Evolutionary conservation across 805 yeast genomes (phyloP).

Genomic region (Candida chauliodis): DNA sequence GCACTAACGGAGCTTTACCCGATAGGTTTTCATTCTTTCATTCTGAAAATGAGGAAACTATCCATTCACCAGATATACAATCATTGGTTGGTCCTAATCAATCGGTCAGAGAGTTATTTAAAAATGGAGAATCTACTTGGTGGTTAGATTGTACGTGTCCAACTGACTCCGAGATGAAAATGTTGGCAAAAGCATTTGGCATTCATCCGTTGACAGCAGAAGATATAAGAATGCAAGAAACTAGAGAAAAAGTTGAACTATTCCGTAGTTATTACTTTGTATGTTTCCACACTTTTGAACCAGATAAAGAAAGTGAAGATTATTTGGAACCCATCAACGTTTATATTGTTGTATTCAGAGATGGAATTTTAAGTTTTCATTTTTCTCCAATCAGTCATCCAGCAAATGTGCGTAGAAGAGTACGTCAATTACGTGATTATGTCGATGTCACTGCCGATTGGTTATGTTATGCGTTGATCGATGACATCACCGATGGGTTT

Average conservation of each 20-base stretch:
- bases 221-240: conserved; percentile 93
- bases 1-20: conserved; percentile 34
- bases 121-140: conserved; percentile 78
- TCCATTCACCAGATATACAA: conserved; percentile 85
- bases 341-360: conserved; percentile 60
- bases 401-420: conserved; percentile 76
- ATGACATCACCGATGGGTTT: conserved; percentile 82
- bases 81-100: conserved; percentile 66
- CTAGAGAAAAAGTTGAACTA: conserved; percentile 94
- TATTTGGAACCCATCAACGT: conserved; percentile 78
- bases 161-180: conserved; percentile 91
- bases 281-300: conserved; percentile 94
- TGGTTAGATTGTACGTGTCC: conserved; percentile 96
- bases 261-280: conserved; percentile 90
- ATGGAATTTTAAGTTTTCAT: conserved; percentile 59
- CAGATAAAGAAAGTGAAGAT: conserved; percentile 75
- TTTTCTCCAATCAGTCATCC: conserved; percentile 57
- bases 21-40: conserved; percentile 83
- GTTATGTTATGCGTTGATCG: conserved; percentile 78
- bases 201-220: conserved; percentile 98
- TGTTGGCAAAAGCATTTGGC: conserved; percentile 88
- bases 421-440: conserved; percentile 72
- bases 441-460: conserved; percentile 78
- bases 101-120: conserved; percentile 65
- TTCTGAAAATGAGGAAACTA: conserved; percentile 78